phyloP scores from a whole-genome alignment of 257 asterid species.

The Hygrophila difformis region DNA sequence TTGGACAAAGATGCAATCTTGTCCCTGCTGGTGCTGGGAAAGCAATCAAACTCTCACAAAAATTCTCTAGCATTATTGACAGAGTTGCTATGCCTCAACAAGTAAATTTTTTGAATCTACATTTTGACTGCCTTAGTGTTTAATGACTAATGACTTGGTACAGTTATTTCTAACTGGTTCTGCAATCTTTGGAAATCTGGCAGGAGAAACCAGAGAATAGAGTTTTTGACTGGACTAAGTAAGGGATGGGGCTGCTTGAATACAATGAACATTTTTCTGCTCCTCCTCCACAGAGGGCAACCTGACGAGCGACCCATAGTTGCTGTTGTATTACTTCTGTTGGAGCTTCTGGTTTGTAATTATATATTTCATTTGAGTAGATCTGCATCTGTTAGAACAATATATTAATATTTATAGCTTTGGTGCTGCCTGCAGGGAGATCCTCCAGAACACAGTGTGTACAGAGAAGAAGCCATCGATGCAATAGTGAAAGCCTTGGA shows the following conservation, averaged over 20 bases:
- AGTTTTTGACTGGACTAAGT: constrained; percentile 29
- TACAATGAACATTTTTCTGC: constrained; percentile 46
- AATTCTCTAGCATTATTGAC: constrained; percentile 44
- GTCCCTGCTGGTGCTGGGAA: constrained; percentile 30
- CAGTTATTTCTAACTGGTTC: background rate
- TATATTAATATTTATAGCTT: background rate
- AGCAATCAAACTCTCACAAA: constrained; percentile 19
- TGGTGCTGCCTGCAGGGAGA: constrained; percentile 48
- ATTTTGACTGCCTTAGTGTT: background rate
- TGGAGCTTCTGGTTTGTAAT: constrained; percentile 62
- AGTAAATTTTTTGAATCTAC: constrained; percentile 23
- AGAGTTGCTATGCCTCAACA: constrained; percentile 60
- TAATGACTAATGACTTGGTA: background rate
- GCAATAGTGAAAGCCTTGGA: constrained; percentile 46
- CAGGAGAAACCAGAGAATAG: constrained; percentile 47
- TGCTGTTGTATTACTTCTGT: constrained; percentile 56
- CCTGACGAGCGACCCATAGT: constrained; percentile 51
- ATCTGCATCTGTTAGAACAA: background rate
- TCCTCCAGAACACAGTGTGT: constrained; percentile 39
- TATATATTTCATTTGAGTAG: background rate
- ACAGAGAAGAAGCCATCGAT: constrained; percentile 72
- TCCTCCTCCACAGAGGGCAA: constrained; percentile 47
- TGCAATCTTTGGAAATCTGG: background rate
- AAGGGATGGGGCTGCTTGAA: constrained; percentile 58
- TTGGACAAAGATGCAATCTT: constrained; percentile 37